Evolutionary conservation across 2,329 filamentous ascomycete genomes (phyloP).

Genomic region (Colletotrichum horii): DNA sequence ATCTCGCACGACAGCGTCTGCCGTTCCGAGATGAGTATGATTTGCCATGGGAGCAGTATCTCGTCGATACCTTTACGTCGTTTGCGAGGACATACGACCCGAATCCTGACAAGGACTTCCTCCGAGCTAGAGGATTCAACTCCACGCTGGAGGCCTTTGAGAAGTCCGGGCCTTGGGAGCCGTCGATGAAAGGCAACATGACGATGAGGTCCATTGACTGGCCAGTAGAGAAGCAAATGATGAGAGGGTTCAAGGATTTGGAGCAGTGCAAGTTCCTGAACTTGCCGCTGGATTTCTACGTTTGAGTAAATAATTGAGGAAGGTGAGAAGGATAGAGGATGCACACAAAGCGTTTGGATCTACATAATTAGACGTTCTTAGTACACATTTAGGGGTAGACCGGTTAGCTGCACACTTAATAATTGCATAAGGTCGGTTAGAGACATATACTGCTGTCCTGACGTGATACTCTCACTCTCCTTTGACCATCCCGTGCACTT

Average conservation of each 20-base stretch:
- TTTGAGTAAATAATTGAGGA: constrained; percentile 21
- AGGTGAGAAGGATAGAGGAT: background rate
- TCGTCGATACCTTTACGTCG: constrained; percentile 47
- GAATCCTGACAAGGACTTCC: constrained; percentile 44
- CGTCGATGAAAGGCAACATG: constrained; percentile 39
- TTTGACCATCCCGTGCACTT: too few species aligned
- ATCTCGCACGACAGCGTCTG: constrained; percentile 31
- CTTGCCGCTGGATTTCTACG: constrained; percentile 42
- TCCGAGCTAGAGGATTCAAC: constrained; percentile 26
- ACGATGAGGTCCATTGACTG: constrained; percentile 46
- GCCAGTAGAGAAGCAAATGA: constrained; percentile 30
- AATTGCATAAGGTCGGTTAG: background rate
- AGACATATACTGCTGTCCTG: background rate
- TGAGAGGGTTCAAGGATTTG: constrained; percentile 45
- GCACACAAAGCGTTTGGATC: background rate
- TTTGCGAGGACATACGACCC: constrained; percentile 49
- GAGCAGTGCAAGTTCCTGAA: constrained; percentile 50
- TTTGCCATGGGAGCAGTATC: constrained; percentile 15
- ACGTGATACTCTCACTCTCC: too few species aligned
- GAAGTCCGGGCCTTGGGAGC: constrained; percentile 43
- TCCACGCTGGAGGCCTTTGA: constrained; percentile 36
- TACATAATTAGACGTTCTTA: background rate
- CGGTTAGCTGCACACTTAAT: background rate
- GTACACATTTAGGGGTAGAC: background rate
- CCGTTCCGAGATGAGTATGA: constrained; percentile 42